Conservation (phyloP, 2,329 filamentous ascomycete genomes). For the Aulographum hederae region DNA sequence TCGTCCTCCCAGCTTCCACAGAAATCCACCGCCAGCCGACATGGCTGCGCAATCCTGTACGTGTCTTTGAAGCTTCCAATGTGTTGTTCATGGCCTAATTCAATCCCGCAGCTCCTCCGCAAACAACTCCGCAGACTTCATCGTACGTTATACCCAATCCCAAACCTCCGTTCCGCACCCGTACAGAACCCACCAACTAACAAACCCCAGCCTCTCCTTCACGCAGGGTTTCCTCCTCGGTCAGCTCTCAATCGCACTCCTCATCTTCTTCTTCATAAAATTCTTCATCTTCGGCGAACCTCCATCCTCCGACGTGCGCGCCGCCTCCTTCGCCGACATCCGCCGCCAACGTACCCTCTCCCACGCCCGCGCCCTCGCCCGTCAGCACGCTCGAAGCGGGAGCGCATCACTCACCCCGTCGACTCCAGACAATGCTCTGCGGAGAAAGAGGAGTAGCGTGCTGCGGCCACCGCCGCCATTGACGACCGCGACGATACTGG, state of each 20-base stretch:
- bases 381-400: constrained; percentile 8
- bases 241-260: constrained; percentile 76
- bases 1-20: no score
- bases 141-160: no score
- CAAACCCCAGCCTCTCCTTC: constrained; percentile 76
- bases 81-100: no score
- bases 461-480: constrained; percentile 43
- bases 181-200: no score
- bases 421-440: constrained; percentile 7
- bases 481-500: constrained; percentile 83
- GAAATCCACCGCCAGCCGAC: no score
- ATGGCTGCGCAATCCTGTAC: no score
- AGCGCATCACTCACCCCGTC: not conserved
- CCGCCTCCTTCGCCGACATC: constrained; percentile 55
- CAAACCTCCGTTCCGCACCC: no score
- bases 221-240: constrained; percentile 86
- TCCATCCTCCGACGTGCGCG: constrained; percentile 64
- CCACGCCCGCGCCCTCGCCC: constrained; percentile 35
- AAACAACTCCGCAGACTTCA: no score
- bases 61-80: no score
- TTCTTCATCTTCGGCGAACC: constrained; percentile 99
- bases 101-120: no score
- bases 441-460: constrained; percentile 40
- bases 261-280: constrained; percentile 92
- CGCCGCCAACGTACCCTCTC: constrained; percentile 55